Conservation (phyloP, 1,284 basidiomycete genomes). For the Ceratobasidium sp. region DNA sequence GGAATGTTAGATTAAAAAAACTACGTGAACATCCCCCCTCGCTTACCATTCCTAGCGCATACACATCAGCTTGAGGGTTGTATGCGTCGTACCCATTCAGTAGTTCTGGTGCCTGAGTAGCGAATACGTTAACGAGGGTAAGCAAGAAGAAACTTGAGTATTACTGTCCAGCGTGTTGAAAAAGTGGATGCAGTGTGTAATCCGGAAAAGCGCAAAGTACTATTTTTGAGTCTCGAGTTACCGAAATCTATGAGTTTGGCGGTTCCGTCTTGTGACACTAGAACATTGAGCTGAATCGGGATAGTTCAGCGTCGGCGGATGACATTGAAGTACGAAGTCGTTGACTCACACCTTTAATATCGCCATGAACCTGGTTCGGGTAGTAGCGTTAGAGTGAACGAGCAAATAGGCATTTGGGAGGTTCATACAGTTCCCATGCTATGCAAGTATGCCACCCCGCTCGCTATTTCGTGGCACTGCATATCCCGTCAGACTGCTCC, state of each 20-base stretch:
- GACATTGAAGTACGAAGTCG: too few relatives aligned
- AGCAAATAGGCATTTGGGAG: neutral
- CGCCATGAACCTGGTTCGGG: neutral
- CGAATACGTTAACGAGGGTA: neutral
- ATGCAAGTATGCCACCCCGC: slow-evolving; percentile 26
- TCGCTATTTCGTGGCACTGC: slow-evolving; percentile 10
- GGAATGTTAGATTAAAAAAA: neutral
- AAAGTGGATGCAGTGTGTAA: neutral
- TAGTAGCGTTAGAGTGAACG: neutral
- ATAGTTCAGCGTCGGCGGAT: too few relatives aligned
- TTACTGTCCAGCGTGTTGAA: neutral
- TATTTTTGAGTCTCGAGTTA: neutral
- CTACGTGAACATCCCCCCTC: neutral
- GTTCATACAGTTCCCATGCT: neutral
- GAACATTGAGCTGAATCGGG: slow-evolving; percentile 1
- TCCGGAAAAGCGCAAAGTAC: neutral
- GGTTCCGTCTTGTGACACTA: neutral
- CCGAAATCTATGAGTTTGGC: slow-evolving; percentile 1
- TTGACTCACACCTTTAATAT: neutral
- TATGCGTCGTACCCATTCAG: neutral
- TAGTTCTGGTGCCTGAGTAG: slow-evolving; percentile 6
- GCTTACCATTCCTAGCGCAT: slow-evolving; percentile 17
- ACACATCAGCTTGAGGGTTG: neutral
- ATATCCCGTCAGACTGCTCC: neutral
- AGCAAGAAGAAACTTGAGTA: neutral